Evolutionary conservation across 2,329 filamentous ascomycete species (phyloP).

Genomic region (Fusarium torulosum): DNA sequence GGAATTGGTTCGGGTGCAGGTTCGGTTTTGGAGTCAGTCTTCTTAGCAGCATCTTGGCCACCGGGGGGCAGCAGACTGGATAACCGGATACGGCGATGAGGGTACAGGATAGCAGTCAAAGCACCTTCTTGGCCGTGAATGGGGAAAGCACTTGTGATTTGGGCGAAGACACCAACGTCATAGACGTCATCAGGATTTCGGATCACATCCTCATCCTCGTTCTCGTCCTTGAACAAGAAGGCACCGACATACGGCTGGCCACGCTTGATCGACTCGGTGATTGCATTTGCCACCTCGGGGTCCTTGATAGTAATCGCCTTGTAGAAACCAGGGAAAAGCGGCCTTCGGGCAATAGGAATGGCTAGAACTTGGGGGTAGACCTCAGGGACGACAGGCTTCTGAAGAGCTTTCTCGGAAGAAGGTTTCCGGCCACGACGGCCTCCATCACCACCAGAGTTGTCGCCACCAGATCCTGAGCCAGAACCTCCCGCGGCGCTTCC

Average conservation of each 20-base stretch:
- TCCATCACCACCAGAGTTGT: conserved; percentile 69
- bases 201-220: conserved; percentile 93
- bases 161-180: conserved; percentile 95
- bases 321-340: conserved; percentile 97
- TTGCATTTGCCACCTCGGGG: conserved; percentile 88
- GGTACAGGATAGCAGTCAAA: conserved; percentile 94
- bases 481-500: conserved; percentile 68
- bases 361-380: conserved; percentile 98
- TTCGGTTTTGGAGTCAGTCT: conserved; percentile 64
- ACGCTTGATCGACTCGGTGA: conserved; percentile 95
- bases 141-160: conserved; percentile 96
- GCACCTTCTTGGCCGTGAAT: conserved; percentile 86
- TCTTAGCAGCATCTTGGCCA: conserved; percentile 62
- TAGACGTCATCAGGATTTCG: conserved; percentile 91
- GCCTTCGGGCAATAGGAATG: conserved; percentile 93
- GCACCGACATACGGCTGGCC: conserved; percentile 98
- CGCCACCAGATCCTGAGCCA: conserved; percentile 64
- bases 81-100: conserved; percentile 92
- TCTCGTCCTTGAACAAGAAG: conserved; percentile 96
- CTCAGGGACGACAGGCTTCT: conserved; percentile 91
- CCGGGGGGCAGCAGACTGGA: conserved; percentile 82
- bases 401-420: conserved; percentile 77
- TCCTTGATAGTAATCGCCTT: conserved; percentile 98
- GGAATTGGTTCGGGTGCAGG: conserved; percentile 71
- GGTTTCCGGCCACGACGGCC: conserved; percentile 80